Percentiles rank a stretch among this genome's conserved stretches.
Evolutionary conservation across 2,329 filamentous ascomycete species (phyloP).

Genomic region (Keithomyces neogunnii): DNA sequence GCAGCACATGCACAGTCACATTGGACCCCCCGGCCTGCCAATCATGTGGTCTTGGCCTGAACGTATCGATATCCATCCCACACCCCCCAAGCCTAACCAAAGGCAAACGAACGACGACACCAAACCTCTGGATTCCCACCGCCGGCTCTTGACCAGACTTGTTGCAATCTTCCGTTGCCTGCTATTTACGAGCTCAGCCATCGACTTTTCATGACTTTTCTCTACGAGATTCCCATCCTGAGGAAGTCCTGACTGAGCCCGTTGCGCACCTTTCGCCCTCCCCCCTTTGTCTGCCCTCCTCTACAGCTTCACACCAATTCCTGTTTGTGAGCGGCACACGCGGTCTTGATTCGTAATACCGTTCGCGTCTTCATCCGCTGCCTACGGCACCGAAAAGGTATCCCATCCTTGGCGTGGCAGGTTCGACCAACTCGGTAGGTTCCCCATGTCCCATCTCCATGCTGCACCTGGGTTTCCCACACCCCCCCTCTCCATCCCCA

Average conservation of each 20-base stretch:
- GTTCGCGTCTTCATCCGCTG: constrained; percentile 7
- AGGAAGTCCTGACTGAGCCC: constrained; percentile 7
- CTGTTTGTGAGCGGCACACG: constrained; percentile 22
- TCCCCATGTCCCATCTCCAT: neutral
- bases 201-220: constrained; percentile 9
- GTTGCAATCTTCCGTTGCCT: constrained; percentile 3
- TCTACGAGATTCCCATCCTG: constrained; percentile 13
- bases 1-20: constrained; percentile 7
- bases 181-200: neutral
- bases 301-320: constrained; percentile 1
- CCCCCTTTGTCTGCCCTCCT: constrained; percentile 4
- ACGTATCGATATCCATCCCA: constrained; percentile 14
- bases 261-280: constrained; percentile 7
- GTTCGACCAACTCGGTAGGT: constrained; percentile 9
- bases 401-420: constrained; percentile 9
- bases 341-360: constrained; percentile 14
- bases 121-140: constrained; percentile 1
- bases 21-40: constrained; percentile 15
- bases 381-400: constrained; percentile 2
- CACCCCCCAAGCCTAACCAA: constrained; percentile 7
- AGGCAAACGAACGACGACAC: neutral
- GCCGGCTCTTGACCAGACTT: too few relatives aligned
- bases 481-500: neutral
- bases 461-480: constrained; percentile 5
- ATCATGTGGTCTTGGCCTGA: constrained; percentile 22